Evolutionary conservation across 2,329 filamentous ascomycete genomes (phyloP).

Genomic region (Colletotrichum phormii): DNA sequence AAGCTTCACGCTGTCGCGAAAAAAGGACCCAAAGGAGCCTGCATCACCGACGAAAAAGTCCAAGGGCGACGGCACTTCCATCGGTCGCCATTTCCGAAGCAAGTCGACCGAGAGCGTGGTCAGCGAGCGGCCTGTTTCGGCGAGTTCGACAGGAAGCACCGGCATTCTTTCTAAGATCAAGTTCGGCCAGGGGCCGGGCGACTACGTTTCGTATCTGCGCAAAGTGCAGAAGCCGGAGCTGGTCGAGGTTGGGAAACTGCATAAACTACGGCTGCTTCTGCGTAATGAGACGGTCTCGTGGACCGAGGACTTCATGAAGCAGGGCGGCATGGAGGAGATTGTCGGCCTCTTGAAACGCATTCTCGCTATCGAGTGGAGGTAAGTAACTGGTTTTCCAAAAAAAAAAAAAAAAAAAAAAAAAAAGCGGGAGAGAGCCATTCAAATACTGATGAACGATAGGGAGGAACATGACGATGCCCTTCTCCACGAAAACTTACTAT

Average conservation of each 20-base stretch:
- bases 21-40: constrained; percentile 69
- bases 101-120: constrained; percentile 79
- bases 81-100: constrained; percentile 74
- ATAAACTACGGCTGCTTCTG: constrained; percentile 89
- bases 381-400: constrained; percentile 50
- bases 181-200: constrained; percentile 78
- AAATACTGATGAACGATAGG: constrained; percentile 57
- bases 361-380: constrained; percentile 97
- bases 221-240: constrained; percentile 84
- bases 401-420: too few relatives aligned
- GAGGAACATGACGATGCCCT: constrained; percentile 97
- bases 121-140: constrained; percentile 65
- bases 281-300: constrained; percentile 96
- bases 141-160: constrained; percentile 66
- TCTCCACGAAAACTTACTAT: constrained; percentile 91
- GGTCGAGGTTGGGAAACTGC: constrained; percentile 93
- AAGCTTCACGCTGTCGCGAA: constrained; percentile 82
- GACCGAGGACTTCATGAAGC: constrained; percentile 91
- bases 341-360: constrained; percentile 89
- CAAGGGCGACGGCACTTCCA: constrained; percentile 69
- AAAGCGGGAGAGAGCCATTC: background rate
- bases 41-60: constrained; percentile 76
- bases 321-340: constrained; percentile 93
- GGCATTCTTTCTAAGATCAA: constrained; percentile 76
- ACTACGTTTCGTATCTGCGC: constrained; percentile 87